phyloP scores from a whole-genome alignment of 2,329 filamentous ascomycete species.

The Whalleya microplaca region DNA sequence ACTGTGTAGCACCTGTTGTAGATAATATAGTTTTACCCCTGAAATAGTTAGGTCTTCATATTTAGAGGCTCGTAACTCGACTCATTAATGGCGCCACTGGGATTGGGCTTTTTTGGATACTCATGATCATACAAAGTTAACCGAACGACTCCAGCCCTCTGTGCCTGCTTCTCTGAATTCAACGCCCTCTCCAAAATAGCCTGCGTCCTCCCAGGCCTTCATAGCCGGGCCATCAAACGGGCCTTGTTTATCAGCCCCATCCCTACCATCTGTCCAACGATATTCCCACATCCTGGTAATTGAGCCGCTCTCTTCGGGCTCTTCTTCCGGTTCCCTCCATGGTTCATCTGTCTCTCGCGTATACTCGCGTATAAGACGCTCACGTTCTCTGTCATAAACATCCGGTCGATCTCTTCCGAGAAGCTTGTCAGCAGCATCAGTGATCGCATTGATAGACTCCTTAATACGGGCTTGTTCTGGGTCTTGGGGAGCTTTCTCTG shows the following conservation, averaged over 20 bases:
- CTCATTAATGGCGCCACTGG: slow-evolving; percentile 11
- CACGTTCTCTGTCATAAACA: slow-evolving; percentile 89
- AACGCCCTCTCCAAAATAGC: slow-evolving; percentile 90
- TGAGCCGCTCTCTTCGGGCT: slow-evolving; percentile 30
- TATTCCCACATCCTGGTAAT: slow-evolving; percentile 76
- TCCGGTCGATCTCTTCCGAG: slow-evolving; percentile 82
- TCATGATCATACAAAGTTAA: slow-evolving; percentile 52
- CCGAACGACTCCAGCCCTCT: slow-evolving; percentile 57
- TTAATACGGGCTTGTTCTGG: slow-evolving; percentile 71
- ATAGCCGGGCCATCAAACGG: slow-evolving; percentile 86
- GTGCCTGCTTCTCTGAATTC: slow-evolving; percentile 70
- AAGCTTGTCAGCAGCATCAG: slow-evolving; percentile 85
- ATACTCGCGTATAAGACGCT: slow-evolving; percentile 82
- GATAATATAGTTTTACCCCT: too few species aligned
- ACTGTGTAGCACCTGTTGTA: too few species aligned
- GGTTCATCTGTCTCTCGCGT: slow-evolving; percentile 83
- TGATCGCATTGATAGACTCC: slow-evolving; percentile 78
- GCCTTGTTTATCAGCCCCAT: slow-evolving; percentile 78
- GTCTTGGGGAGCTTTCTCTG: slow-evolving; percentile 59
- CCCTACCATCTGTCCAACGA: slow-evolving; percentile 86
- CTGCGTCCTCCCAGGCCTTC: slow-evolving; percentile 87
- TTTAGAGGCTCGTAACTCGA: not conserved
- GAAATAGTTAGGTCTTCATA: not conserved
- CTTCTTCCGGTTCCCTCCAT: slow-evolving; percentile 63
- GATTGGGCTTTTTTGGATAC: not conserved